Percentiles rank a stretch among this genome's conserved stretches.
phyloP scores from a whole-genome alignment of 2,329 filamentous ascomycete genomes.

The Myriosclerotinia curreyana region DNA sequence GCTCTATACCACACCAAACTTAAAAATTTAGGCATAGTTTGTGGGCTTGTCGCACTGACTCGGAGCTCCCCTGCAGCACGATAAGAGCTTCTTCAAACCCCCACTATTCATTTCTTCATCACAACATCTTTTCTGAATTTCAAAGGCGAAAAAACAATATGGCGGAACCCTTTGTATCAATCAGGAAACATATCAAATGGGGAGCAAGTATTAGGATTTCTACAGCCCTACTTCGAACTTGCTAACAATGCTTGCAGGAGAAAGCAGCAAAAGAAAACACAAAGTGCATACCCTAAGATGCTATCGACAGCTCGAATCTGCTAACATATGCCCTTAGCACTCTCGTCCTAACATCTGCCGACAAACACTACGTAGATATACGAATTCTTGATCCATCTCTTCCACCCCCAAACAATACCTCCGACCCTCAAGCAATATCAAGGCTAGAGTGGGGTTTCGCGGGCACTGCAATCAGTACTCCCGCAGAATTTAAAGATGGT shows the following conservation, averaged over 20 bases:
- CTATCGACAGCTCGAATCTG: neutral
- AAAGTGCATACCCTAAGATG: slow-evolving; percentile 23
- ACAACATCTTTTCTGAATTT: neutral
- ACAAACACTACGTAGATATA: slow-evolving; percentile 37
- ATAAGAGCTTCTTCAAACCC: slow-evolving; percentile 8
- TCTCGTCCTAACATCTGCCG: slow-evolving; percentile 37
- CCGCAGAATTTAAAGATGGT: slow-evolving; percentile 22
- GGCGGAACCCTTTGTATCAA: slow-evolving; percentile 29
- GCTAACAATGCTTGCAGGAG: slow-evolving; percentile 26
- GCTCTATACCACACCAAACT: slow-evolving; percentile 46
- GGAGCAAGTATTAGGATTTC: slow-evolving; percentile 27
- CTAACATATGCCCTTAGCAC: slow-evolving; percentile 28
- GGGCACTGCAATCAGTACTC: slow-evolving; percentile 25
- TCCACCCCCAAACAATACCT: slow-evolving; percentile 8
- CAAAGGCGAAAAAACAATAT: neutral
- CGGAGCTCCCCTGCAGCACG: slow-evolving; percentile 5
- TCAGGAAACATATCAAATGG: slow-evolving; percentile 35
- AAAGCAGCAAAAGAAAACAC: slow-evolving; percentile 30
- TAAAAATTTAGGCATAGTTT: neutral
- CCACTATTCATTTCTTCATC: slow-evolving; percentile 14
- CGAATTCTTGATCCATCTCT: slow-evolving; percentile 30
- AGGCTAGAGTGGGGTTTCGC: slow-evolving; percentile 39
- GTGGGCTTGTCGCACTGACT: slow-evolving; percentile 5
- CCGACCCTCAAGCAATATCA: slow-evolving; percentile 20
- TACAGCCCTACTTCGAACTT: neutral